phyloP scores from a whole-genome alignment of 2,329 filamentous ascomycete genomes.

The Incumbomyces lentus region DNA sequence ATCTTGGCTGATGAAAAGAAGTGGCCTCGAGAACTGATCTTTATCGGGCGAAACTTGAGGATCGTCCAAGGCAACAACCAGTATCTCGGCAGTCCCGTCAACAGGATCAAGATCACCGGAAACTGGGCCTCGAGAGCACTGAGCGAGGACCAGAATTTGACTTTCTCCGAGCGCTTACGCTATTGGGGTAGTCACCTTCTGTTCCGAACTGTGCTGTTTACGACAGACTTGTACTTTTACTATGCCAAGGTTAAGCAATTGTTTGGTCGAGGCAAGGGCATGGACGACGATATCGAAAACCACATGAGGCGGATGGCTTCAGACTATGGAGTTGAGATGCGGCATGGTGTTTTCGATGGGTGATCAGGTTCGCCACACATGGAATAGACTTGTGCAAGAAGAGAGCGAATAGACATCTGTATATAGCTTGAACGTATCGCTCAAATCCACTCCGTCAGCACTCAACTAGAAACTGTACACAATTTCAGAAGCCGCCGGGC shows the following conservation, averaged over 20 bases:
- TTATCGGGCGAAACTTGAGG: slow-evolving; percentile 81
- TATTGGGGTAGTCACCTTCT: slow-evolving; percentile 69
- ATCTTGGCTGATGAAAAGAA: slow-evolving; percentile 77
- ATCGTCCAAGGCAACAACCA: slow-evolving; percentile 93
- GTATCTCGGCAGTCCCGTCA: slow-evolving; percentile 77
- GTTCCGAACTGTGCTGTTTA: slow-evolving; percentile 68
- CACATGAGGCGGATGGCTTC: slow-evolving; percentile 80
- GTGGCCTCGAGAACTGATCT: slow-evolving; percentile 83
- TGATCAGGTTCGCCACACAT: neutral
- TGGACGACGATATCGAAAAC: slow-evolving; percentile 89
- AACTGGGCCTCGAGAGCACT: slow-evolving; percentile 78
- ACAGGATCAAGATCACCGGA: slow-evolving; percentile 87
- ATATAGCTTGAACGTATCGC: too few relatives aligned
- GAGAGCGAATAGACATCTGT: too few relatives aligned
- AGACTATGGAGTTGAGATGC: slow-evolving; percentile 82
- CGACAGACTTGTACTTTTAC: slow-evolving; percentile 74
- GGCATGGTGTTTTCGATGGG: slow-evolving; percentile 81
- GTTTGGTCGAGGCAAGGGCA: slow-evolving; percentile 65
- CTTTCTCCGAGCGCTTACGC: slow-evolving; percentile 49
- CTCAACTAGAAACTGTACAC: too few relatives aligned
- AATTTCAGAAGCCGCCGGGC: too few relatives aligned
- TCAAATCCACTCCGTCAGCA: too few relatives aligned
- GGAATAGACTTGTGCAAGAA: too few relatives aligned
- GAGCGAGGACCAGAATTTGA: slow-evolving; percentile 61
- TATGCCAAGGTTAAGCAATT: slow-evolving; percentile 67